Base-by-base conservation (phyloP, 805 yeast genomes). In the Suhomyces prunicola region DNA sequence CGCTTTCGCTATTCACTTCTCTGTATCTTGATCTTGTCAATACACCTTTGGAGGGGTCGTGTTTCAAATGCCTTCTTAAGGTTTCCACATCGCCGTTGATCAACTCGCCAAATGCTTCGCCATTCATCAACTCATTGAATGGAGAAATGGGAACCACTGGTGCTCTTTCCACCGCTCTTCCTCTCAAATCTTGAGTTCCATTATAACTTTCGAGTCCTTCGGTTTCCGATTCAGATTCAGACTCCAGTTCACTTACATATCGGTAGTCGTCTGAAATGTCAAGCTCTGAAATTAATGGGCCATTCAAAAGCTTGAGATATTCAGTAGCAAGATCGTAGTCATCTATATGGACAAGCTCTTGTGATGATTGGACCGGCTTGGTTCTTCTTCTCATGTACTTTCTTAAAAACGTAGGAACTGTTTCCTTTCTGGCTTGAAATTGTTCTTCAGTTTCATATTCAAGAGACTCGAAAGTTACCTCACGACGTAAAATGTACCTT, bases 11-110 rank as follows among this genome's bases (percentile, higher is more conserved):
- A 40, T 23, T 33, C 26, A 15, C 48, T 15, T 6, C 53, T 31
- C 52, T 53, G 61, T 55, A 74, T 42, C 58, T 59, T 5, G 78
- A 68, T 47, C 79, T 60, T 5, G 79, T 75, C 60, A 75, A 49
- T 15, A 60, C 57, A 5, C 68, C 66, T 2, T 56, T 57, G 2
- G 50, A 36, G 12, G 52, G 36, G 6, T 60, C 57, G 47, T 64
- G 50, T 3, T 55, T 52, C 54, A 73, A 54, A 54, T 72, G 78
- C 7, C 60, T 60, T 39, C 62, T 63, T 50, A 73, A 57, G 10
- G 72, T 61, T 2, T 55, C 51, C 7, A 65, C 39, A 24, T 57
- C 50, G 1, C 61, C 50, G 5, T 50, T 42, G 31, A 70, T 44
- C 22, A 71, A 51, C 46, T 66, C 72, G n/a, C 49, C 53, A 29